Evolutionary conservation across 352 stramenopile genomes (phyloP).

Genomic region (Globisporangium paroecandrum): DNA sequence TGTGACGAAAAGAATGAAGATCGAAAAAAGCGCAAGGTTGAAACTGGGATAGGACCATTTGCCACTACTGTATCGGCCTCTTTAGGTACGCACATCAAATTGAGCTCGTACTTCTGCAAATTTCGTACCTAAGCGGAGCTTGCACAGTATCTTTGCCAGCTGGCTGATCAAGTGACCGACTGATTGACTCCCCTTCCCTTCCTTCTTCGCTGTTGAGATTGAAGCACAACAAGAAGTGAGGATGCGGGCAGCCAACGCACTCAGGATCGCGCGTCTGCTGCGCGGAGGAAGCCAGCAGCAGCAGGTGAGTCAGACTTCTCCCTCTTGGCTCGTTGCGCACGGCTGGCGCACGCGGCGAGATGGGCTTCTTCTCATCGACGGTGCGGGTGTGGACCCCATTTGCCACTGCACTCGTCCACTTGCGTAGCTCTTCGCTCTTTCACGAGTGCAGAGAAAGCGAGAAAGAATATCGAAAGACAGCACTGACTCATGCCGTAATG

Average conservation of each 20-base stretch:
- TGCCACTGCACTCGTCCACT: neutral
- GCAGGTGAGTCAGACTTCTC: slow-evolving; percentile 23
- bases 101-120: too few species aligned
- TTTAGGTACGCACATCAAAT: too few species aligned
- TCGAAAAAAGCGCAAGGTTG: slow-evolving; percentile 1
- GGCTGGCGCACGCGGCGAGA: neutral
- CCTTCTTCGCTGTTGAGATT: neutral
- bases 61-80: too few species aligned
- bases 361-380: neutral
- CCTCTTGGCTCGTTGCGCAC: neutral
- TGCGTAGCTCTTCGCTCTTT: neutral
- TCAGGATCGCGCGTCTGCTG: slow-evolving; percentile 27
- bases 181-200: neutral
- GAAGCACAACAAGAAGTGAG: neutral
- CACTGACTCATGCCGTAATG: neutral
- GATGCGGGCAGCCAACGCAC: slow-evolving; percentile 31
- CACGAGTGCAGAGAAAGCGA: neutral
- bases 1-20: neutral
- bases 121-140: too few species aligned
- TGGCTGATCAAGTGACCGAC: neutral
- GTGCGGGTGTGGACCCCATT: neutral
- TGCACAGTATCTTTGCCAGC: too few species aligned
- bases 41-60: neutral
- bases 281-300: slow-evolving; percentile 20
- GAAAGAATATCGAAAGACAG: neutral